Evolutionary conservation across 129 eudicot genomes (phyloP).

Genomic region (Flaveria trinervia): DNA sequence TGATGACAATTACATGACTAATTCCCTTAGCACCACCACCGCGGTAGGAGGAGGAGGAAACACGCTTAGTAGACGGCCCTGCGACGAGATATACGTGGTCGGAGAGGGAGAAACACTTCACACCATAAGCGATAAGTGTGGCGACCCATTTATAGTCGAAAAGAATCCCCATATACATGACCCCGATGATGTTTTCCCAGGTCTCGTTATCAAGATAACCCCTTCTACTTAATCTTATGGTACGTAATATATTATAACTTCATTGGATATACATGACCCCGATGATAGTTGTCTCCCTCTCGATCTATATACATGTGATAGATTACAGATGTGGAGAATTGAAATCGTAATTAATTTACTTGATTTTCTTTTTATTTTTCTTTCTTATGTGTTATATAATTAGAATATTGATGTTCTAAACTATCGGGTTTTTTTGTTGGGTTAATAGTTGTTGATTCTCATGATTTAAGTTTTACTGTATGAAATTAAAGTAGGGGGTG

Average conservation of each 20-base stretch:
- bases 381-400: background rate
- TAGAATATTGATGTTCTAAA: background rate
- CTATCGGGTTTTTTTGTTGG: background rate
- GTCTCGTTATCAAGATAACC: constrained; percentile 61
- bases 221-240: constrained; percentile 16
- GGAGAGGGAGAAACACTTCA: constrained; percentile 68
- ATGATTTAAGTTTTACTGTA: background rate
- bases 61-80: constrained; percentile 24
- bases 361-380: background rate
- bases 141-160: constrained; percentile 65
- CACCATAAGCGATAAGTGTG: constrained; percentile 63
- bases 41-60: constrained; percentile 4
- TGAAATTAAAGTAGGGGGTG: background rate
- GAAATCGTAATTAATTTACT: background rate
- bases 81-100: constrained; percentile 55
- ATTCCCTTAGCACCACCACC: constrained; percentile 11
- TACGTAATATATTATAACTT: background rate
- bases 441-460: background rate
- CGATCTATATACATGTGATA: background rate
- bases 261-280: too few species aligned
- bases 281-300: too few species aligned
- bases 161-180: constrained; percentile 72
- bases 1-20: background rate
- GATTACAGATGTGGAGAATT: background rate
- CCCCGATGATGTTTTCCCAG: constrained; percentile 69